Evolutionary conservation across 768 basidiomycete genomes (phyloP), one percentile per base, ranked within the genome.

Genomic region (Ramaria rubella): DNA sequence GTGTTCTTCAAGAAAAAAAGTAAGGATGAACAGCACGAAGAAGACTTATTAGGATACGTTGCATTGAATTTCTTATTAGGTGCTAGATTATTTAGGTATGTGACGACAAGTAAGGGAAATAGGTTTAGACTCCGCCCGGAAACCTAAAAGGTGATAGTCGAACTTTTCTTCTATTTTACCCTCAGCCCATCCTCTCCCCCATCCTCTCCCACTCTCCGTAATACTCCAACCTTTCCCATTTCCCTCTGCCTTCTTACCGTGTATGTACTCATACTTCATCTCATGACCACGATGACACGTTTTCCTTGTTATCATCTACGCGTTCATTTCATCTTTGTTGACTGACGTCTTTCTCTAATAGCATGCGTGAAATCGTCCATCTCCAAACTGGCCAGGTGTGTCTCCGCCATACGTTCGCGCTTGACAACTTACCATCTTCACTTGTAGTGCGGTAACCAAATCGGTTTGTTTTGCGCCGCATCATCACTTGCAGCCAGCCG

Each of bases 301-400:
- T 21, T 21, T 19, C n/a, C 5, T 12, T 42, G 40, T 42, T 2
- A 3, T 19, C 9, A 12, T 2, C 40, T 17, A n/a, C 17, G 5
- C n/a, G 40, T 42, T 8, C 23, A 7, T 42, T 2, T 42, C n/a
- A 7, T 42, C 40, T 2, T 19, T 42, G 2, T 17, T 17, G 23
- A n/a, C 40, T 17, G n/a, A 14, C n/a, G 8, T 42, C 46, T 67
- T 52, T 59, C 52, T 40, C 61, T 65, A 68, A 43, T 65, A 92
- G 90, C 80, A 93, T 92, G 90, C 90, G 94, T 80, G 94, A 98
- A 86, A 97, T 98, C 76, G 94, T 98, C 72, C 95, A 98, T 77
- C 85, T 98, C 69, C 95, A 98, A 75, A 97, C 95, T 62, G 95
- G 95, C 77, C 95, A 96, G 84, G 92, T 92, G 67, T 65, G 77